Base-by-base conservation (phyloP, 2,329 filamentous ascomycete species). In the Paraconiothyrium brasiliense region DNA sequence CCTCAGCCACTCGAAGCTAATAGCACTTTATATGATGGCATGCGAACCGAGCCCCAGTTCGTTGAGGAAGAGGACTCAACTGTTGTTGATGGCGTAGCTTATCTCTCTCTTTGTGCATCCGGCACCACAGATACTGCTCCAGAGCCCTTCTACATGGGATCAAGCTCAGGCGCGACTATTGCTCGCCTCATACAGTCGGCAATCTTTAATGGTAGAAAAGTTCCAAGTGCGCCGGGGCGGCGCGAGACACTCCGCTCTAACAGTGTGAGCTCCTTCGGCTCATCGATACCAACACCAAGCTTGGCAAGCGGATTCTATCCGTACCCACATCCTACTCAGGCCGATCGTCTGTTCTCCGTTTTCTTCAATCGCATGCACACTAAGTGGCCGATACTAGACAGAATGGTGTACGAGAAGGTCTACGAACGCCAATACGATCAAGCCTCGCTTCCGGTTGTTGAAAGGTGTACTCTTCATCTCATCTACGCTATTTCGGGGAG, bases 401-500 rank as follows among this genome's bases (percentile, higher is more conserved):
- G 68, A 3, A 69, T 62, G 11, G 24, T 72, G 8, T 73, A 72
- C 24, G 67, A 68, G n/a, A 47, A 59, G 9, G 47, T 71, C 1
- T 72, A 68, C 43, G 63, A 70, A 16, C 63, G 59, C 32, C 71
- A 73, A 48, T 67, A 70, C 34, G 50, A 62, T 11, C 66, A 63
- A 35, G 69, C 61, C 6, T 54, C 63, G 16, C 50, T 73, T 14
- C 64, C 69, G 10, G 66, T 71, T 27, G 64, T 66, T 11, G 65
- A 73, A 50, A 55, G 67, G 5, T 71, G 70, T 39, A 69, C 62
- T 35, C 56, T 73, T 5, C 70, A 73, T 48, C 56, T 73, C 3
- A 71, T 73, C 20, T 73, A 73, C 41, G 70, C 71, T 5, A 73
- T 73, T 8, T 68, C 71, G 16, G 67, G 67, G 46, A 66, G 71